Evolutionary conservation across 148 eudicot species (phyloP).

Genomic region (Rheum nobile): DNA sequence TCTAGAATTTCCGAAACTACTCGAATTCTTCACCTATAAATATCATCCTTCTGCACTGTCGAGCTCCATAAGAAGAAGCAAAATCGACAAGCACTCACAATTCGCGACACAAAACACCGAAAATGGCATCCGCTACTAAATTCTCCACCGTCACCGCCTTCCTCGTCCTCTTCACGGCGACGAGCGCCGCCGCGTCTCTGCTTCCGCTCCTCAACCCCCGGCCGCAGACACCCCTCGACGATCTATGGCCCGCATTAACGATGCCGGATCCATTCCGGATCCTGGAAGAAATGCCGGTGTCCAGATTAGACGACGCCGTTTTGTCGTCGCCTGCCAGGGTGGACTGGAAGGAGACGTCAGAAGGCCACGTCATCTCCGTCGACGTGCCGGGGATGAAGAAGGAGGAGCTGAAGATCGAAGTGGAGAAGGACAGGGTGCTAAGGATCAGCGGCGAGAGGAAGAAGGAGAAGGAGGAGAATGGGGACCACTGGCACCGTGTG

Average conservation of each 20-base stretch:
- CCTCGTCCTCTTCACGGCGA: background rate
- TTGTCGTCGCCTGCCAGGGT: constrained; percentile 19
- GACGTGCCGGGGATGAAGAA: constrained; percentile 33
- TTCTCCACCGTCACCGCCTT: background rate
- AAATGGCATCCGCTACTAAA: background rate
- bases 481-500: constrained; percentile 25
- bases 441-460: constrained; percentile 29
- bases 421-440: constrained; percentile 29
- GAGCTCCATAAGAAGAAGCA: background rate
- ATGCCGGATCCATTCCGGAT: constrained; percentile 19
- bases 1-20: background rate
- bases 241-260: constrained; percentile 15
- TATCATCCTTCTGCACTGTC: background rate
- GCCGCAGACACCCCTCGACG: constrained; percentile 10
- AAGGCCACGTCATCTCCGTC: constrained; percentile 23
- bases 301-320: constrained; percentile 7
- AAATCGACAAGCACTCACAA: background rate
- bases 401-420: constrained; percentile 31
- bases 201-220: constrained; percentile 11
- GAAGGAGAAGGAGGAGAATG: constrained; percentile 28
- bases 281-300: constrained; percentile 19
- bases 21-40: background rate
- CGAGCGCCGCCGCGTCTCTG: constrained; percentile 4
- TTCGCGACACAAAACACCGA: background rate
- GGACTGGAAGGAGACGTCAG: constrained; percentile 41